Conservation (phyloP, 2,329 filamentous ascomycete genomes). For the Trichoderma aggressivum region DNA sequence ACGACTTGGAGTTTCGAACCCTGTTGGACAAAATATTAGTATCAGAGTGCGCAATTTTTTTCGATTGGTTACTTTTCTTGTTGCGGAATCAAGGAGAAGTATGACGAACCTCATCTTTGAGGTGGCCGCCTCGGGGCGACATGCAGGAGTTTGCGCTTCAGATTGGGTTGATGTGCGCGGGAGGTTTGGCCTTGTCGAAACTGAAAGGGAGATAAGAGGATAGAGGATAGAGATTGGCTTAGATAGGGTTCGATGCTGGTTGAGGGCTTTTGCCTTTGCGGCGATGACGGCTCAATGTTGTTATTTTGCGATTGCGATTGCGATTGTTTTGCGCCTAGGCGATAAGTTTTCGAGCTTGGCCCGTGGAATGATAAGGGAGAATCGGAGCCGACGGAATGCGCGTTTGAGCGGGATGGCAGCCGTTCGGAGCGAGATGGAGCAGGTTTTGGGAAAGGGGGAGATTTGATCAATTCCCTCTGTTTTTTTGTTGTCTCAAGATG, state of each 20-base stretch:
- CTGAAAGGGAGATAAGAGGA: not conserved
- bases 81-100: not conserved
- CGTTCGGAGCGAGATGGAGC: not conserved
- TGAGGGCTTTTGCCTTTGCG: not conserved
- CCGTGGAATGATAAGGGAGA: not conserved
- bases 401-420: not conserved
- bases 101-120: constrained; percentile 56
- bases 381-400: constrained; percentile 12
- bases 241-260: not conserved
- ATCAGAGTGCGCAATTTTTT: not conserved
- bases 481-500: not conserved
- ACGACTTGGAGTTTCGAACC: constrained; percentile 57
- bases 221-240: not conserved
- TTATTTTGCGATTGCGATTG: not conserved
- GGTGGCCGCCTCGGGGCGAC: constrained; percentile 40
- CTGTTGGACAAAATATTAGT: constrained; percentile 29
- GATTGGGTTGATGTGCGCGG: not conserved
- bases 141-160: constrained; percentile 29
- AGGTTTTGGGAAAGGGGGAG: not conserved
- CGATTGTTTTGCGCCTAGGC: not conserved
- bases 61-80: not conserved
- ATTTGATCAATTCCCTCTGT: not conserved
- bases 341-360: not conserved
- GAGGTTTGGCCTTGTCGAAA: constrained; percentile 19
- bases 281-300: not conserved